These are phyloP conservation scores for Rubia balearica DNA, from an alignment of 305 asterid genomes.

Conservation along the genomic window DNA sequence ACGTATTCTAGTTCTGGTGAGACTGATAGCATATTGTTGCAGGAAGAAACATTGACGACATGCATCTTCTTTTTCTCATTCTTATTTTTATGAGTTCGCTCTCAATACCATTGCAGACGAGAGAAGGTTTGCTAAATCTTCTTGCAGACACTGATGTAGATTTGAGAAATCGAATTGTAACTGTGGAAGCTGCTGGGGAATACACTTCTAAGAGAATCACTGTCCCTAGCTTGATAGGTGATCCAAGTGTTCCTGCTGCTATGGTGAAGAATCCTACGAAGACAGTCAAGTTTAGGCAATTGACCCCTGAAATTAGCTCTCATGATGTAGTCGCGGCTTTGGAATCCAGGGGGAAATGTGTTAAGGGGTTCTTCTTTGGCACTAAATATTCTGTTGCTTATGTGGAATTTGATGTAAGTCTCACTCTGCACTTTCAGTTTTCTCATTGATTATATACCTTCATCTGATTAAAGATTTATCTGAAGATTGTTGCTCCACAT, in stretches of 20 bases:
- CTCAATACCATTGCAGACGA: slow-evolving; percentile 34
- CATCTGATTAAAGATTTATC: neutral
- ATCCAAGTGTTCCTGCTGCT: slow-evolving; percentile 38
- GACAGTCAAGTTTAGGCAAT: slow-evolving; percentile 38
- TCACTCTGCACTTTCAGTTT: slow-evolving; percentile 1
- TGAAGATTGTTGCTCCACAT: slow-evolving; percentile 4
- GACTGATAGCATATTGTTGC: neutral
- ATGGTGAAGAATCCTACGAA: slow-evolving; percentile 51
- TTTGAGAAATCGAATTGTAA: neutral
- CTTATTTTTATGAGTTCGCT: slow-evolving; percentile 7
- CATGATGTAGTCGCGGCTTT: slow-evolving; percentile 38
- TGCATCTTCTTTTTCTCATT: slow-evolving; percentile 2
- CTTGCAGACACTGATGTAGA: slow-evolving; percentile 17
- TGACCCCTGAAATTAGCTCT: slow-evolving; percentile 31
- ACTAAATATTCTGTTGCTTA: slow-evolving; percentile 36
- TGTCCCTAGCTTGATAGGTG: slow-evolving; percentile 39
- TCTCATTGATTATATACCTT: neutral
- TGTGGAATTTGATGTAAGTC: slow-evolving; percentile 57
- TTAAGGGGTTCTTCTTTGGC: slow-evolving; percentile 47
- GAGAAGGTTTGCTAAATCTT: slow-evolving; percentile 34
- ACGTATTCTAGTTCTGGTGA: too few species aligned
- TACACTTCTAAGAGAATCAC: slow-evolving; percentile 19
- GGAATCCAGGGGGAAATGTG: slow-evolving; percentile 33
- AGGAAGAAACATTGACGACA: neutral
- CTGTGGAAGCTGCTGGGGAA: slow-evolving; percentile 32